Evolutionary conservation across 2,329 filamentous ascomycete species (phyloP), one percentile per base, ranked within the genome.

Genomic region (Chalara sp.): DNA sequence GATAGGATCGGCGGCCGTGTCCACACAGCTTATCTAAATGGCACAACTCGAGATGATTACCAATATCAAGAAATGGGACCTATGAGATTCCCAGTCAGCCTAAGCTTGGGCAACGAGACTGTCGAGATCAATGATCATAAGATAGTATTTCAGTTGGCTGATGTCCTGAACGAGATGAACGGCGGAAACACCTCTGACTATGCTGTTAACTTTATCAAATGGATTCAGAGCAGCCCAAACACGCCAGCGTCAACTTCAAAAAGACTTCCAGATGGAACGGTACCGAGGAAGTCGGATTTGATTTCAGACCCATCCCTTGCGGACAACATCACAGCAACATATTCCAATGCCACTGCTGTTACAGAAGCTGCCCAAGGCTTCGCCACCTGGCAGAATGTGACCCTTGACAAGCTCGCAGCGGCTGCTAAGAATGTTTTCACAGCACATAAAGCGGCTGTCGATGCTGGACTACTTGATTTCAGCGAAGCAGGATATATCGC

Each of bases 381-480:
- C 7, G 49, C 56, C 2, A 37, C 53, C 5, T 59, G 51, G 37
- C 13, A 56, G 12, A 52, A 48, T 31, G 8, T 55, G 5, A 48
- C 46, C 13, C 30, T 43, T n/a, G 48, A 50, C n/a, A 55, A 44
- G 5, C 39, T 55, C 2, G 78, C 79, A 55, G 83, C 86, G 62
- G 76, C 81, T 46, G 84, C 52, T 13, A 51, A 48, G 11, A 61
- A 61, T 37, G 49, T 60, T 6, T 59, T 57, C 49, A 56, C 50
- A 29, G 58, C 55, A 5, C 51, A 62, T 40, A 56, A 56, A 32
- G 39, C 49, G 35, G 55, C 83, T 7, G 83, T 87, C 7, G 83
- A 87, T 52, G 86, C 86, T 67, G 86, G 83, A 49, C 70, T 82
- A 58, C 86, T 60, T 31, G 83, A 83, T 86, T 87, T 69, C 83